Evolutionary conservation across 1,139 yeast species (phyloP), one percentile per base, ranked within the genome.

Genomic region (Lodderomyces metapsilosis): DNA sequence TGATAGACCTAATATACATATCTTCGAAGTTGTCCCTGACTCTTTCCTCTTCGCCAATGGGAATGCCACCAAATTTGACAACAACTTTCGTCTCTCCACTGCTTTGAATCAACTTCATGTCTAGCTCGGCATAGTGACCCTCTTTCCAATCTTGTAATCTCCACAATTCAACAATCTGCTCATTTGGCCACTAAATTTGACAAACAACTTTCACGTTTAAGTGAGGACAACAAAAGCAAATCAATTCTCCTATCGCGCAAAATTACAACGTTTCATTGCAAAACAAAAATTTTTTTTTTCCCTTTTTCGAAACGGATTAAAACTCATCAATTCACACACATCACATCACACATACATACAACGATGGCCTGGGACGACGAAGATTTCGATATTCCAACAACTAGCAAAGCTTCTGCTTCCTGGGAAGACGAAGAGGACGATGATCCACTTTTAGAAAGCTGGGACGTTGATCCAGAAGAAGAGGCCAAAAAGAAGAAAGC

Each of bases 1-100:
- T 92, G 58, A 92, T 89, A 8, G 96, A 78, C 62, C 84, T 82
- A 44, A 91, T 82, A 60, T 92, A 92, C 62, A 88, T 87, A 49
- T 87, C 89, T 53, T 88, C 89, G 58, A 94, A 92, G 64, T 92
- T 92, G 36, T 73, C 78, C 57, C 82, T 79, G 34, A 88, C 96
- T 44, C 85, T 74, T 44, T 92, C 98, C 62, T 92, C 98, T 59
- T 94, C 94, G n/a, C 98, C 98, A 36, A 92, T 74, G 15, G 98
- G 98, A 39, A 92, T 84, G n/a, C 97, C 97, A 17, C 80, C 71
- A 79, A 92, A 88, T 44, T 76, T 72, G 28, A 89, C 92, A 45
- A 83, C 79, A 70, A 91, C 71, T 43, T 76, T 80, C 12, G 98
- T 92, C 55, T 91, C 98, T 35, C 85, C 79, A 13, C 80, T 74